Percentiles rank a stretch among this genome's conserved stretches.
phyloP scores from a whole-genome alignment of 768 basidiomycete genomes.

The Baorangia bicolor region DNA sequence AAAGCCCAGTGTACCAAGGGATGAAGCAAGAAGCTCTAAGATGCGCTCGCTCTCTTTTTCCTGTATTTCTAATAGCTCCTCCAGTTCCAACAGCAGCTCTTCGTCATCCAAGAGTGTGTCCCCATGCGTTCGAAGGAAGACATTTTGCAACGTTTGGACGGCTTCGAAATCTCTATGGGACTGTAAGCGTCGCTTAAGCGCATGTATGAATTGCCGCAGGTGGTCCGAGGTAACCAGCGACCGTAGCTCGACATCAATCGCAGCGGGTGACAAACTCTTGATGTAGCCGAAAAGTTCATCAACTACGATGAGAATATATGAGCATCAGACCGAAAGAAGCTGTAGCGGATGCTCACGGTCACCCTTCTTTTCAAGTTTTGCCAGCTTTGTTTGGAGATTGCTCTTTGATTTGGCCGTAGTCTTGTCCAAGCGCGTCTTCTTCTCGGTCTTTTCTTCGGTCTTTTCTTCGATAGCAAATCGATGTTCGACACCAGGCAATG shows the following conservation, averaged over 20 bases:
- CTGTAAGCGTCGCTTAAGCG: slow-evolving; percentile 67
- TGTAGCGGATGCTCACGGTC: slow-evolving; percentile 57
- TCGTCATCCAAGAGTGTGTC: slow-evolving; percentile 72
- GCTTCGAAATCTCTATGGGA: slow-evolving; percentile 94
- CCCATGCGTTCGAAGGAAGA: slow-evolving; percentile 83
- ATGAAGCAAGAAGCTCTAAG: slow-evolving; percentile 69
- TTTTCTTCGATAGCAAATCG: slow-evolving; percentile 64
- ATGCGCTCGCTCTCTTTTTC: slow-evolving; percentile 75
- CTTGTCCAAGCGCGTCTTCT: slow-evolving; percentile 54
- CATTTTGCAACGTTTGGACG: slow-evolving; percentile 81
- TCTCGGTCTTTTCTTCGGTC: slow-evolving; percentile 38
- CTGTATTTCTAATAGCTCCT: slow-evolving; percentile 63
- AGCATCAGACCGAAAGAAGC: slow-evolving; percentile 4
- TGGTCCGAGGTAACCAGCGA: slow-evolving; percentile 65
- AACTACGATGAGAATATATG: slow-evolving; percentile 27
- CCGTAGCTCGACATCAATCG: slow-evolving; percentile 87
- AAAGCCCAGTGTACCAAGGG: slow-evolving; percentile 73
- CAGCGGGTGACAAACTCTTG: slow-evolving; percentile 87
- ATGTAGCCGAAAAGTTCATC: slow-evolving; percentile 81
- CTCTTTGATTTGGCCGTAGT: slow-evolving; percentile 54
- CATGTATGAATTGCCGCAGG: slow-evolving; percentile 67
- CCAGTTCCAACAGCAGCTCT: slow-evolving; percentile 60
- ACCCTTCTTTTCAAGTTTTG: slow-evolving; percentile 51
- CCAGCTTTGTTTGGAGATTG: slow-evolving; percentile 67
- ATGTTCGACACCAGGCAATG: slow-evolving; percentile 81